These are phyloP conservation scores for Cadophora luteo-olivacea DNA, from an alignment of 2,329 filamentous ascomycete genomes.

Conservation along the genomic window DNA sequence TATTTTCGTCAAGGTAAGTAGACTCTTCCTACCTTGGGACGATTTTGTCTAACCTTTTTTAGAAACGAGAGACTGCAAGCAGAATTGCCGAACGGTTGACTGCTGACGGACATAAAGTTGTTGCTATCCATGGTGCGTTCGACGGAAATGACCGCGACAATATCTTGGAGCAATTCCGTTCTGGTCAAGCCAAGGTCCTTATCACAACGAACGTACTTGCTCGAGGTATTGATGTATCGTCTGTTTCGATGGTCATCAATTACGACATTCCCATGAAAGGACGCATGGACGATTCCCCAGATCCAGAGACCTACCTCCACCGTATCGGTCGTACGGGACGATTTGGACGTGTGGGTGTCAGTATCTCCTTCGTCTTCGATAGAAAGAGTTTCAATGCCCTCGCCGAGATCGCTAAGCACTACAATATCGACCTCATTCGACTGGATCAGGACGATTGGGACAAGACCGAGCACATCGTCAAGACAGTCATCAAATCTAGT, in stretches of 20 bases:
- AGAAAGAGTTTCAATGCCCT: constrained; percentile 81
- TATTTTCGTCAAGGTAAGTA: constrained; percentile 86
- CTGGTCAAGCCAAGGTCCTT: constrained; percentile 88
- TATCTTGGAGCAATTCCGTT: constrained; percentile 86
- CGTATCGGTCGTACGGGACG: constrained; percentile 96
- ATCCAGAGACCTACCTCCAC: constrained; percentile 96
- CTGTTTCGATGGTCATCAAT: constrained; percentile 98
- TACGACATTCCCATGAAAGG: constrained; percentile 86
- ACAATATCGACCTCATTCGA: constrained; percentile 79
- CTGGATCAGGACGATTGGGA: constrained; percentile 92
- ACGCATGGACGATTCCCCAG: constrained; percentile 79
- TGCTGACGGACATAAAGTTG: constrained; percentile 88
- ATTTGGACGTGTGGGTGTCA: constrained; percentile 95
- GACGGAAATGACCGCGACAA: constrained; percentile 84
- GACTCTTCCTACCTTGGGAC: not conserved
- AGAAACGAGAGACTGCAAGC: constrained; percentile 85
- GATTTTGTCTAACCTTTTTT: constrained; percentile 16
- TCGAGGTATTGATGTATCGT: constrained; percentile 92
- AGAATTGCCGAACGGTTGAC: constrained; percentile 88
- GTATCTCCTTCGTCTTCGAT: constrained; percentile 93
- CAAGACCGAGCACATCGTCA: constrained; percentile 80
- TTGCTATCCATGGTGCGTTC: constrained; percentile 85
- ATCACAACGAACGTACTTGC: constrained; percentile 98
- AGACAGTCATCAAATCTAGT: constrained; percentile 78
- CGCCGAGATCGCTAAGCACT: constrained; percentile 79